phyloP scores from a whole-genome alignment of 176 grass and related monocot genomes.

The Leersia perrieri region DNA sequence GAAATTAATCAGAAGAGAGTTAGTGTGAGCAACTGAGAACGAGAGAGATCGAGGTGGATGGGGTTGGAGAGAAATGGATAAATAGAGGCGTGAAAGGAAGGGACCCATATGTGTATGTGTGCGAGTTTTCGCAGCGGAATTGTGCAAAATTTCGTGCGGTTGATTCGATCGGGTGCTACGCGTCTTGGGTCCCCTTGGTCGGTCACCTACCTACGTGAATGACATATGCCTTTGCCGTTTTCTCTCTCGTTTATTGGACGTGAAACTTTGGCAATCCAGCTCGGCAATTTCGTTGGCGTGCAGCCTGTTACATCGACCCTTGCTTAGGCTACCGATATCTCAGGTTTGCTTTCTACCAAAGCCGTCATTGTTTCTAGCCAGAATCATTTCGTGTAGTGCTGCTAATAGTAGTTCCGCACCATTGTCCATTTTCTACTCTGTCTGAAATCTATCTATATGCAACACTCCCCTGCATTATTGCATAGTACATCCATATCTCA shows the following conservation, averaged over 20 bases:
- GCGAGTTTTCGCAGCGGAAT: conserved; percentile 43
- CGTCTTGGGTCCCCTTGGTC: conserved; percentile 39
- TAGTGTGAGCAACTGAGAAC: neutral
- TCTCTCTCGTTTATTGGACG: neutral
- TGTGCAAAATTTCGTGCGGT: too few species aligned
- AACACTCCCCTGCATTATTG: too few species aligned
- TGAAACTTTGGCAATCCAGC: conserved; percentile 22
- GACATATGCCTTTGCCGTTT: neutral
- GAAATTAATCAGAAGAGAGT: neutral
- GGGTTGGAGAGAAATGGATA: conserved; percentile 23
- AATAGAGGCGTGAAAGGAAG: neutral
- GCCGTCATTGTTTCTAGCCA: neutral
- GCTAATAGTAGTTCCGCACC: neutral
- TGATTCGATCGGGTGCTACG: conserved; percentile 35
- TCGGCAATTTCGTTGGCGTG: neutral
- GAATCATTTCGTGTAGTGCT: neutral
- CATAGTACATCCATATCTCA: too few species aligned
- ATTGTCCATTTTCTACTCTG: neutral
- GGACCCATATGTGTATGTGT: conserved; percentile 4
- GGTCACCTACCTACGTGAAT: conserved; percentile 42
- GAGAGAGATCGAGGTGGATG: neutral
- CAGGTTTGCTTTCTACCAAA: neutral
- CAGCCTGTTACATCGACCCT: neutral
- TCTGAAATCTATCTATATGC: neutral
- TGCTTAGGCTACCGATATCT: neutral